These are phyloP conservation scores for Alternaria ventricosa DNA, from an alignment of 2,329 filamentous ascomycete genomes.

Conservation along the genomic window DNA sequence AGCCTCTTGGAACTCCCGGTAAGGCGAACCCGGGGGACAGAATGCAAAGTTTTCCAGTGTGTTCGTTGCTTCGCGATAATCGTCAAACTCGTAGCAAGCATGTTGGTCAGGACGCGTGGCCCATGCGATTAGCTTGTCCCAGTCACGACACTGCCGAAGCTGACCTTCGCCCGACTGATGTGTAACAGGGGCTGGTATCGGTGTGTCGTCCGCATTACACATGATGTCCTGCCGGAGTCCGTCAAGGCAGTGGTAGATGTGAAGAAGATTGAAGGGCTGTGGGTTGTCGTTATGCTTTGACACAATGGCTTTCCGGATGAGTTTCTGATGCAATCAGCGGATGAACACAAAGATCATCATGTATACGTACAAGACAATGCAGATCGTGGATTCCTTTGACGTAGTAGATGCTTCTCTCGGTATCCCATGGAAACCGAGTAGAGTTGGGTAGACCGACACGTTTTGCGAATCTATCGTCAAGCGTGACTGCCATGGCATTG, in stretches of 20 bases:
- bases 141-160: slow-evolving; percentile 40
- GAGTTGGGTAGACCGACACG: slow-evolving; percentile 32
- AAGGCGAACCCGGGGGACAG: slow-evolving; percentile 41
- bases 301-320: slow-evolving; percentile 43
- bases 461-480: slow-evolving; percentile 36
- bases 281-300: slow-evolving; percentile 34
- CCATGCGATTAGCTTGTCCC: slow-evolving; percentile 42
- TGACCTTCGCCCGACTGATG: slow-evolving; percentile 39
- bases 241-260: slow-evolving; percentile 45
- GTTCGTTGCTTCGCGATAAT: slow-evolving; percentile 46
- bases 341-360: not conserved
- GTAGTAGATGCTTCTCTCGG: slow-evolving; percentile 44
- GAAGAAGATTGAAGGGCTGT: slow-evolving; percentile 31
- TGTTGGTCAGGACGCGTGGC: slow-evolving; percentile 39
- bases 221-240: slow-evolving; percentile 44
- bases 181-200: slow-evolving; percentile 36
- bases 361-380: slow-evolving; percentile 38
- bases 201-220: slow-evolving; percentile 46
- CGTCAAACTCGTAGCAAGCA: slow-evolving; percentile 43
- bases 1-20: slow-evolving; percentile 34
- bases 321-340: slow-evolving; percentile 30
- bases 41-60: slow-evolving; percentile 45
- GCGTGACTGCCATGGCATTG: slow-evolving; percentile 40
- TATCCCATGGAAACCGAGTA: slow-evolving; percentile 45
- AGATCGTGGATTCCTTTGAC: slow-evolving; percentile 45